Evolutionary conservation across 345 rosid genomes (phyloP).

Genomic region (Raphanus raphanistrum): DNA sequence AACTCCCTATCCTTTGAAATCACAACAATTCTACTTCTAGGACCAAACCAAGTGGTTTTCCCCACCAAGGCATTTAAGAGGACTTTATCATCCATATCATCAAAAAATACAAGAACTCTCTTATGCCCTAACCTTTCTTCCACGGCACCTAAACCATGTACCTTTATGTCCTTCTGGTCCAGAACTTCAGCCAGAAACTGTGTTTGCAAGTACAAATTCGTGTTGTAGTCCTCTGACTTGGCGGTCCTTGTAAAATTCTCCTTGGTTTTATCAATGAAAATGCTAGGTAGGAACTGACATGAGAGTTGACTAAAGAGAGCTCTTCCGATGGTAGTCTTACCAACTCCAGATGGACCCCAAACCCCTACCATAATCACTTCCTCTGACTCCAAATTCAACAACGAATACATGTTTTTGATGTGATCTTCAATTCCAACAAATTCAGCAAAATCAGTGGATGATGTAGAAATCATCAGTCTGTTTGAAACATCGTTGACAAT

Average conservation of each 20-base stretch:
- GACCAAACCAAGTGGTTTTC: not conserved
- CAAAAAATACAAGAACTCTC: not conserved
- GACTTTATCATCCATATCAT: not conserved
- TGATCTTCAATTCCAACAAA: slow-evolving; percentile 6
- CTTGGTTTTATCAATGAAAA: slow-evolving; percentile 4
- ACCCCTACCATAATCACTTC: not conserved
- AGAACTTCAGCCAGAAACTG: not conserved
- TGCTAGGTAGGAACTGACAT: not conserved
- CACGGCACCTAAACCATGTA: not conserved
- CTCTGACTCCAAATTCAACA: not conserved
- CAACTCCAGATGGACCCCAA: slow-evolving; percentile 9
- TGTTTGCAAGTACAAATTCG: not conserved
- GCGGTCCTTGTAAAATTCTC: not conserved
- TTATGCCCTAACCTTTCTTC: not conserved
- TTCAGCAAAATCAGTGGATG: not conserved
- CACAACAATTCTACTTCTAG: not conserved
- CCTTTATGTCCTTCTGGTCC: not conserved
- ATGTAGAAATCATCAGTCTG: not conserved
- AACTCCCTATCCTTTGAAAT: not conserved
- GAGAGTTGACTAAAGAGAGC: not conserved
- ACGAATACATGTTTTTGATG: not conserved
- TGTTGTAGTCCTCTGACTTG: not conserved
- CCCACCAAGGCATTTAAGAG: not conserved
- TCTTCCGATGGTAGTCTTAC: not conserved
- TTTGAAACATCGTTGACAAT: slow-evolving; percentile 1